Percentiles rank a stretch among this genome's conserved stretches.
Conservation (phyloP, 306 rosid genomes). For the Cicer bijugum region DNA sequence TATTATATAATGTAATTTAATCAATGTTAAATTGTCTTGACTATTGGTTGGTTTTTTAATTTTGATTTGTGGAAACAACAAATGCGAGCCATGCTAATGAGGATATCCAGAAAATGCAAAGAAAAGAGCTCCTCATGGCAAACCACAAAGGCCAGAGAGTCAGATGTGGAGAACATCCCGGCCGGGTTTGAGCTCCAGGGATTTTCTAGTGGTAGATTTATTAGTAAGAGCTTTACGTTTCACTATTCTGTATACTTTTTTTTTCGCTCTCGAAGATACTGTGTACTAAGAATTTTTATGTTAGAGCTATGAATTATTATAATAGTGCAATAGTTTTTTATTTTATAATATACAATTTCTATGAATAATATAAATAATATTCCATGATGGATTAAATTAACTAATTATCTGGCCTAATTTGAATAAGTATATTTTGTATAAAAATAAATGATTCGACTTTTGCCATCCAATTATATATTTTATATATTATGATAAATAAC, state of each 20-base stretch:
- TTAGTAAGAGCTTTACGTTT: neutral
- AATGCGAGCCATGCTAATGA: neutral
- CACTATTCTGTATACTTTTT: neutral
- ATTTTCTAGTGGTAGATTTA: neutral
- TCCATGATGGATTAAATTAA: no score
- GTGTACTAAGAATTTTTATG: neutral
- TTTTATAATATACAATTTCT: no score
- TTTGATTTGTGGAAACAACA: neutral
- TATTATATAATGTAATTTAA: neutral
- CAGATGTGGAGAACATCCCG: neutral
- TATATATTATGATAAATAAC: no score
- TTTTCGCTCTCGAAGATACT: neutral
- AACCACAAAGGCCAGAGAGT: neutral
- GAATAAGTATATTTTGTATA: no score
- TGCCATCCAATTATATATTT: no score
- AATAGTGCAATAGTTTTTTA: no score
- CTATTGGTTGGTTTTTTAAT: neutral
- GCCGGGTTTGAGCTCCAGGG: neutral
- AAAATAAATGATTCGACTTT: no score
- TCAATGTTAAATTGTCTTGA: neutral
- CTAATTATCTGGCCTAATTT: no score
- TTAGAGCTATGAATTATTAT: neutral
- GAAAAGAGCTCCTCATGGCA: neutral
- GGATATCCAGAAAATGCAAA: neutral
- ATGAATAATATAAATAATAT: no score